Base-by-base conservation (phyloP, 2,329 filamentous ascomycete genomes). In the Aspergillus sp. region DNA sequence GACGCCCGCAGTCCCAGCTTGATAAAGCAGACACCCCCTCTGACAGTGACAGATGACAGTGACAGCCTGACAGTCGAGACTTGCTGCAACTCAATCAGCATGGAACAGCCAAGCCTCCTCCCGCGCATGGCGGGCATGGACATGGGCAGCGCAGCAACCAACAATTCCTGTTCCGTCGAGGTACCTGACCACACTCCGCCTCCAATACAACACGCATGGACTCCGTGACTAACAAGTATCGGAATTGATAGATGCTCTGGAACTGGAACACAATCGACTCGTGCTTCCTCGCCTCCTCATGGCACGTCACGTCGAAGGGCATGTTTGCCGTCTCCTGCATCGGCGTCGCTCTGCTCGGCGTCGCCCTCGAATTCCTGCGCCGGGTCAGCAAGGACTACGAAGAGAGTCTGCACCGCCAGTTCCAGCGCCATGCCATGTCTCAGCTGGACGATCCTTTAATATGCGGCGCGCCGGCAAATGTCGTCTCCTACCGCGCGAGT, bases 201-300 rank as follows among this genome's bases (percentile, higher is more conserved):
- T 22, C 15, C 13, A 22, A 22, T 18, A 4, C 26, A 17, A 22
- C 15, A 50, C n/a, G 1, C 13, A 4, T n/a, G n/a, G n/a, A n/a
- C 1, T 13, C 9, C 18, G 18, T 17, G 13, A 15, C 38, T 18
- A 20, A 42, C 20, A 47, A 5, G 12, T 30, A 18, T n/a, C n/a
- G n/a, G n/a, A 47, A 32, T 8, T 30, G 8, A 2, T 41, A 66
- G 64, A 68, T 68, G 66, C 47, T 68, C 30, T 68, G 66, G 57
- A 68, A 68, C 52, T 68, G 66, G 60, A 54, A 63, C 34, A 63
- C 62, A 1, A 64, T 65, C 34, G 63, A 68, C 50, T 56, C 63
- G 15, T 68, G 66, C 36, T 61, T 61, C 42, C 59, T 61, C 36
- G 42, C 59, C 5, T 50, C 53, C 4, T 39, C 53, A 36, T 61